A percentile compares a stretch with the other conserved stretches of the same genome.
Evolutionary conservation across 2,329 filamentous ascomycete genomes (phyloP).

Genomic region (Myriosclerotinia duriaeana): DNA sequence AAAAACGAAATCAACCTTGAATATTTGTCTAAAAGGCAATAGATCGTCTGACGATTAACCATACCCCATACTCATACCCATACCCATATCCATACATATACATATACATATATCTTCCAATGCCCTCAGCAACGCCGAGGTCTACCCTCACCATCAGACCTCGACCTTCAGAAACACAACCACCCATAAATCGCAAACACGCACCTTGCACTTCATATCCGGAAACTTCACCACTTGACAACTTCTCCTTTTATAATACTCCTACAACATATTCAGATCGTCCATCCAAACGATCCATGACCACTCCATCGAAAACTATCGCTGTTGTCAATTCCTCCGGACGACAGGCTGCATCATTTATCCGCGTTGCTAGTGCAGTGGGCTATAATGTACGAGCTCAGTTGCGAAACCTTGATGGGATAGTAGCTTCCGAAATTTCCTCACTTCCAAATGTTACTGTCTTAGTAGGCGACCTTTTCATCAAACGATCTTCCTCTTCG

Average conservation of each 20-base stretch:
- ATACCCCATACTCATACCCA: not conserved
- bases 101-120: conserved; percentile 22
- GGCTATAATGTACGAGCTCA: conserved; percentile 93
- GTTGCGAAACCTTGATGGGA: conserved; percentile 79
- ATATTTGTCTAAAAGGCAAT: not conserved
- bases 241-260: conserved; percentile 29
- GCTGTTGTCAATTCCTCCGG: conserved; percentile 95
- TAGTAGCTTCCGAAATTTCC: conserved; percentile 84
- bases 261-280: conserved; percentile 29
- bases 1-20: not conserved
- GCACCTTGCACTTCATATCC: conserved; percentile 35
- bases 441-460: conserved; percentile 73
- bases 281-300: conserved; percentile 40
- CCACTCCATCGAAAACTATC: conserved; percentile 56
- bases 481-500: conserved; percentile 34
- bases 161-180: conserved; percentile 28
- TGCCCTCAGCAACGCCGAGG: conserved; percentile 38
- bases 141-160: conserved; percentile 37
- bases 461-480: conserved; percentile 64
- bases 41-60: not conserved
- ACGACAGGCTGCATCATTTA: conserved; percentile 91
- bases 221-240: conserved; percentile 28
- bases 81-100: too few species aligned
- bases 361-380: conserved; percentile 88
- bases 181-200: conserved; percentile 36